A percentile compares a stretch with the other conserved stretches of the same genome.
Evolutionary conservation across 192 early-diverging fungal species (phyloP).

Genomic region (Coemansia sp.): DNA sequence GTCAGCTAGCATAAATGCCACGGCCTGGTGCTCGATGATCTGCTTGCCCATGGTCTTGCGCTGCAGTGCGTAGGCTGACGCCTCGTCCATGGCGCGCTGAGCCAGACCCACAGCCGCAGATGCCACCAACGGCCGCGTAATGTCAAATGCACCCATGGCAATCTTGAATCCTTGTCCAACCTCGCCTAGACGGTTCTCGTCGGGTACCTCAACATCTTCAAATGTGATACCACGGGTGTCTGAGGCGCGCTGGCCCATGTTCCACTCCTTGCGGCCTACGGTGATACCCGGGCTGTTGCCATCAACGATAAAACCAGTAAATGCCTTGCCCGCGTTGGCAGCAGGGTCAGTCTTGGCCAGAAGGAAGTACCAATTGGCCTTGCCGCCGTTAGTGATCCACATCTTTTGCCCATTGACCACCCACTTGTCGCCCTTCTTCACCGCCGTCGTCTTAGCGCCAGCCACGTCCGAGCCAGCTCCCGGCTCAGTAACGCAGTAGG

Average conservation of each 20-base stretch:
- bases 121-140: slow-evolving; percentile 88
- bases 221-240: slow-evolving; percentile 92
- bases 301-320: slow-evolving; percentile 96
- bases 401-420: slow-evolving; percentile 89
- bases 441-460: slow-evolving; percentile 69
- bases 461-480: slow-evolving; percentile 80
- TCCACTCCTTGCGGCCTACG: slow-evolving; percentile 94
- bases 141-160: slow-evolving; percentile 97
- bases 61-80: slow-evolving; percentile 83
- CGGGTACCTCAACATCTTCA: slow-evolving; percentile 81
- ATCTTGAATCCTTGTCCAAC: slow-evolving; percentile 92
- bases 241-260: slow-evolving; percentile 94
- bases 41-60: slow-evolving; percentile 95
- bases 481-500: slow-evolving; percentile 87
- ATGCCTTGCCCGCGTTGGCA: slow-evolving; percentile 81
- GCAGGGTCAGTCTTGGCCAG: slow-evolving; percentile 85
- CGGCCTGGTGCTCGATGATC: slow-evolving; percentile 89
- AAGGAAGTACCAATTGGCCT: slow-evolving; percentile 98
- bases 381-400: slow-evolving; percentile 98
- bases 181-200: slow-evolving; percentile 75
- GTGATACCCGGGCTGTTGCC: slow-evolving; percentile 85
- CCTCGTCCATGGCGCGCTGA: slow-evolving; percentile 91
- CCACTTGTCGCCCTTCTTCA: slow-evolving; percentile 80
- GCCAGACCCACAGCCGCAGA: slow-evolving; percentile 89
- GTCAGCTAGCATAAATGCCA: slow-evolving; percentile 94